These are phyloP conservation scores for Dipteronia dyeriana DNA, from an alignment of 345 rosid species.

Conservation along the genomic window DNA sequence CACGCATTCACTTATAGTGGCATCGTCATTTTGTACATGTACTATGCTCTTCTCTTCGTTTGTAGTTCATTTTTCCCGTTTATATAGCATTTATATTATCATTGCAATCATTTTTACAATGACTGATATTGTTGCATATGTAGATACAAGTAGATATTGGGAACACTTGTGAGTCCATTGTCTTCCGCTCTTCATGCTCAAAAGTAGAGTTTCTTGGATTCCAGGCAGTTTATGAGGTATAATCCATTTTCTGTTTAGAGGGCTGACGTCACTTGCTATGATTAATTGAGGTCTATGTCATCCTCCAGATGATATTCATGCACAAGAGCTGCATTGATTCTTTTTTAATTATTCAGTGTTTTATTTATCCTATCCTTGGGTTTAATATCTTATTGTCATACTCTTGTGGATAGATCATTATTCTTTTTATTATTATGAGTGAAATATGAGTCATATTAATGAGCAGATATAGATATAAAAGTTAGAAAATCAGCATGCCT, in stretches of 20 bases:
- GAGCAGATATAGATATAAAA: background rate
- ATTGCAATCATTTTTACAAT: constrained; percentile 7
- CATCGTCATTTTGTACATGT: background rate
- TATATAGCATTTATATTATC: background rate
- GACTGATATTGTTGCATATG: constrained; percentile 22
- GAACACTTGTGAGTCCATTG: constrained; percentile 53
- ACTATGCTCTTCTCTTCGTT: background rate
- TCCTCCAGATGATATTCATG: background rate
- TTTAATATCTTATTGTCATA: background rate
- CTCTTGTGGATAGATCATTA: background rate
- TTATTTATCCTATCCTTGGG: background rate
- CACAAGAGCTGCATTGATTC: background rate
- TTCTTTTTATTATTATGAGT: background rate
- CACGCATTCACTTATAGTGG: background rate
- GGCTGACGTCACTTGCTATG: background rate
- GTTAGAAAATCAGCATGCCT: background rate
- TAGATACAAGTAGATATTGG: constrained; percentile 82
- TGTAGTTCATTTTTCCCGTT: background rate
- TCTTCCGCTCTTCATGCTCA: constrained; percentile 73
- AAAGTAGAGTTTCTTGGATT: constrained; percentile 75
- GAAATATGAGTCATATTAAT: background rate
- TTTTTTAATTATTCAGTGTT: background rate
- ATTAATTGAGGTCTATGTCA: background rate
- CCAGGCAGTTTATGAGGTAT: constrained; percentile 86
- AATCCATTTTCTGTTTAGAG: constrained; percentile 8